Percentiles rank a stretch among this genome's conserved stretches.
These are phyloP conservation scores for Plasmopara halstedii DNA, from an alignment of 352 stramenopile genomes.

Conservation along the genomic window DNA sequence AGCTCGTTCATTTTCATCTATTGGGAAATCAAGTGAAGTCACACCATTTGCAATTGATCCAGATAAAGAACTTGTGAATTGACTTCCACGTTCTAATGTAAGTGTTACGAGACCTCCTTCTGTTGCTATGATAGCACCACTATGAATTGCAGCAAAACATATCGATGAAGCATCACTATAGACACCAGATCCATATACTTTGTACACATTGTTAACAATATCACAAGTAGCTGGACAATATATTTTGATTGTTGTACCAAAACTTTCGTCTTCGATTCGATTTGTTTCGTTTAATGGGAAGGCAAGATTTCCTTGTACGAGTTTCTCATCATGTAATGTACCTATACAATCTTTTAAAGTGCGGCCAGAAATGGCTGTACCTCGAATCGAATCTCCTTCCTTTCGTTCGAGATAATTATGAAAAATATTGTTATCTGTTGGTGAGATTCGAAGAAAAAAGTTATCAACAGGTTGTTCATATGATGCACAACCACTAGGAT, in stretches of 20 bases:
- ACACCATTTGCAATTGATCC: constrained; percentile 53
- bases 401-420: constrained; percentile 83
- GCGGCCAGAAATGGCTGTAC: constrained; percentile 43
- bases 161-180: constrained; percentile 90
- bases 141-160: constrained; percentile 87
- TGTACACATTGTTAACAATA: background rate
- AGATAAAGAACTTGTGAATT: constrained; percentile 3
- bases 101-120: constrained; percentile 65
- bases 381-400: constrained; percentile 33
- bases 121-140: constrained; percentile 47
- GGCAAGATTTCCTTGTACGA: constrained; percentile 65
- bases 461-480: constrained; percentile 91
- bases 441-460: constrained; percentile 67
- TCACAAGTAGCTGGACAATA: constrained; percentile 61
- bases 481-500: constrained; percentile 90
- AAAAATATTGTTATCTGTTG: constrained; percentile 86
- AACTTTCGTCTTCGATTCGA: constrained; percentile 82
- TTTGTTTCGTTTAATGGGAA: constrained; percentile 25
- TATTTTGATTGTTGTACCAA: constrained; percentile 85
- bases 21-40: constrained; percentile 40
- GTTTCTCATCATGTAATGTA: constrained; percentile 71
- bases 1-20: constrained; percentile 20
- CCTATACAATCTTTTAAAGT: constrained; percentile 89
- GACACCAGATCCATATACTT: constrained; percentile 54
- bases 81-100: constrained; percentile 43